A percentile compares a stretch with the other conserved stretches of the same genome.
These are phyloP conservation scores for Knufia fluminis DNA, from an alignment of 2,329 filamentous ascomycete genomes.

Conservation along the genomic window DNA sequence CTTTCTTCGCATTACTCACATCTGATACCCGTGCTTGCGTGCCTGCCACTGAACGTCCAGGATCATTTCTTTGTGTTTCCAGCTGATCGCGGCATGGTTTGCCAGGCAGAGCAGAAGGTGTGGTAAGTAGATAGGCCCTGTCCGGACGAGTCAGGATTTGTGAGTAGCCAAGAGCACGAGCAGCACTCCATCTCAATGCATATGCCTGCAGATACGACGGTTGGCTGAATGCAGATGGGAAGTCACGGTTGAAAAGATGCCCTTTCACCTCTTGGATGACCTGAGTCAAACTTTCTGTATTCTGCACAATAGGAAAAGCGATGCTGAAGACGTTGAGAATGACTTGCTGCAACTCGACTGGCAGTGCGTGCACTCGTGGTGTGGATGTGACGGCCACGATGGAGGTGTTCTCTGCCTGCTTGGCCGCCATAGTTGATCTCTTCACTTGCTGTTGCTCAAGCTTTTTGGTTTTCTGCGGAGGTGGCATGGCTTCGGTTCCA, in stretches of 20 bases:
- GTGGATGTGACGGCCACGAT: not conserved
- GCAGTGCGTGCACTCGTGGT: slow-evolving; percentile 25
- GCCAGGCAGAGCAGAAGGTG: not conserved
- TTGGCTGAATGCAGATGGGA: slow-evolving; percentile 65
- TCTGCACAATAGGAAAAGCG: slow-evolving; percentile 48
- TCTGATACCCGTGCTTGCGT: not conserved
- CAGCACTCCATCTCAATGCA: slow-evolving; percentile 82
- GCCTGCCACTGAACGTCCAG: not conserved
- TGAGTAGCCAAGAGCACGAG: slow-evolving; percentile 73
- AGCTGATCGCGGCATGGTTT: not conserved
- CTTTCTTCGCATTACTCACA: slow-evolving; percentile 23
- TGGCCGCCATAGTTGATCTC: not conserved
- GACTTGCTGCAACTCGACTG: slow-evolving; percentile 54
- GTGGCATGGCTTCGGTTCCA: not conserved
- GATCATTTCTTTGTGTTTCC: not conserved
- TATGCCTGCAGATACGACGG: slow-evolving; percentile 69
- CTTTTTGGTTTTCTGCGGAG: not conserved
- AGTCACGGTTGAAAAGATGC: slow-evolving; percentile 78
- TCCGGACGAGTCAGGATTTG: slow-evolving; percentile 39
- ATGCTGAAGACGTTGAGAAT: slow-evolving; percentile 64
- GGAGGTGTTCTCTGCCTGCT: not conserved
- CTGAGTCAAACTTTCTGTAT: slow-evolving; percentile 39
- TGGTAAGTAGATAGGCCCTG: not conserved
- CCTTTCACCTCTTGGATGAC: slow-evolving; percentile 74
- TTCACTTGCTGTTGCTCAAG: not conserved